A percentile compares a stretch with the other conserved stretches of the same genome.
Evolutionary conservation across 2,329 filamentous ascomycete genomes (phyloP).

Genomic region (Peltaster fructicola): DNA sequence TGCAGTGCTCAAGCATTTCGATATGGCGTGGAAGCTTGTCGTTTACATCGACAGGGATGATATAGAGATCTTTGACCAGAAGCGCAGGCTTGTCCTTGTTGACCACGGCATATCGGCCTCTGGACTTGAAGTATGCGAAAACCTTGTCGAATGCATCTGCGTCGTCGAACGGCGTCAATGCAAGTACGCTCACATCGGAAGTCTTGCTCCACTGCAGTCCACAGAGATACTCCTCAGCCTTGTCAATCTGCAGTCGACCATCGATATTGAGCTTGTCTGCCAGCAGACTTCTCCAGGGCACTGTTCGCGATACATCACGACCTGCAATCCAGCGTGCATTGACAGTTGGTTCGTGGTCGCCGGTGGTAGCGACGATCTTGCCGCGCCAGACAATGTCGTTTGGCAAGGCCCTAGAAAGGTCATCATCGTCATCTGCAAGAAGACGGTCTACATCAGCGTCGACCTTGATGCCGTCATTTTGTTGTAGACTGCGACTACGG

Average conservation of each 20-base stretch:
- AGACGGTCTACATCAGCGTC: constrained; percentile 85
- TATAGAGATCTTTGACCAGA: constrained; percentile 80
- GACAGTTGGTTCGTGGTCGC: constrained; percentile 32
- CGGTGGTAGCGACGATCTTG: constrained; percentile 30
- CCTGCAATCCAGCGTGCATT: constrained; percentile 73
- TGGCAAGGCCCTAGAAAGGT: too few species aligned
- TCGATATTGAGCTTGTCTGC: constrained; percentile 53
- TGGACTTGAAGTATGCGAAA: constrained; percentile 72
- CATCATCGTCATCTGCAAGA: constrained; percentile 63
- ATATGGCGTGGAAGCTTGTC: constrained; percentile 64
- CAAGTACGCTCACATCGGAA: constrained; percentile 70
- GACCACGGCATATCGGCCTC: constrained; percentile 75
- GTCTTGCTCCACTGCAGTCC: constrained; percentile 64
- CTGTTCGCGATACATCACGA: constrained; percentile 50
- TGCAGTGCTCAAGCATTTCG: constrained; percentile 70
- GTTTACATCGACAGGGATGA: constrained; percentile 68
- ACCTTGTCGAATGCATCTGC: constrained; percentile 51
- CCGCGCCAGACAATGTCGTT: constrained; percentile 65
- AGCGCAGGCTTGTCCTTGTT: constrained; percentile 36
- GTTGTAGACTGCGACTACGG: constrained; percentile 20
- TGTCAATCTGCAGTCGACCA: constrained; percentile 63
- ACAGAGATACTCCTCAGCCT: constrained; percentile 81
- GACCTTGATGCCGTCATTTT: constrained; percentile 40
- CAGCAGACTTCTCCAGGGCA: constrained; percentile 61
- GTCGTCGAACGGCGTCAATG: constrained; percentile 46